Conservation (phyloP, 495 filamentous ascomycete species). For the Penicillium maclennaniae region DNA sequence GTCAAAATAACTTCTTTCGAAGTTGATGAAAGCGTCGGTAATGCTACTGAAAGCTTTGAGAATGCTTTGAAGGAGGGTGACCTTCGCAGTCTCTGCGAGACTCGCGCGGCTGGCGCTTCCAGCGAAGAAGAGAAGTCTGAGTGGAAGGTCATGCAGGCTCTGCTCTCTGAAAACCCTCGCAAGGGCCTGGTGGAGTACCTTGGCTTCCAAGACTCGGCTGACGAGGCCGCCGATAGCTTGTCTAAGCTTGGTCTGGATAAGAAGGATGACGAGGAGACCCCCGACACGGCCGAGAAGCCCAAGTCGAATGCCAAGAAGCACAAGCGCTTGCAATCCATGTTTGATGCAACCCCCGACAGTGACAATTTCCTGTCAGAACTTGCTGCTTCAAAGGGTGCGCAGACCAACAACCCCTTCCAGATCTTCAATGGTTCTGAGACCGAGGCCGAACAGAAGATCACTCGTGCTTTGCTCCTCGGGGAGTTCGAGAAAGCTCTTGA, state of each 20-base stretch:
- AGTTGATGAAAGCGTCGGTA: conserved; percentile 80
- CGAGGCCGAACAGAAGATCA: conserved; percentile 80
- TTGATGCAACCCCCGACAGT: conserved; percentile 69
- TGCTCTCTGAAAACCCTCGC: conserved; percentile 76
- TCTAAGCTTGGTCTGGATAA: conserved; percentile 42
- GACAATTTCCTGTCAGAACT: conserved; percentile 78
- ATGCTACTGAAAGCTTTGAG: conserved; percentile 83
- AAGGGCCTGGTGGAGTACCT: conserved; percentile 81
- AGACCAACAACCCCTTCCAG: conserved; percentile 82
- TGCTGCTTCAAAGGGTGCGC: conserved; percentile 71
- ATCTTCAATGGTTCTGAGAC: conserved; percentile 77
- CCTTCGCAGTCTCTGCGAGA: conserved; percentile 73
- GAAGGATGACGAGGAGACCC: conserved; percentile 42
- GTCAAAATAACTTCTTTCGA: conserved; percentile 81
- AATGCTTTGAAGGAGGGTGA: conserved; percentile 74
- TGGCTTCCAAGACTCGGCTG: conserved; percentile 66
- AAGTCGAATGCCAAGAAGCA: conserved; percentile 49
- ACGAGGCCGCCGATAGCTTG: conserved; percentile 47
- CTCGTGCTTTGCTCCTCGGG: conserved; percentile 79
- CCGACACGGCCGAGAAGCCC: conserved; percentile 44
- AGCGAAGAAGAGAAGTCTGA: conserved; percentile 91
- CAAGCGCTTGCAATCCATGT: conserved; percentile 74
- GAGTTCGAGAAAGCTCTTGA: conserved; percentile 88
- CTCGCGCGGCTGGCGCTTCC: conserved; percentile 65
- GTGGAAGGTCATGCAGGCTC: conserved; percentile 89